These are phyloP conservation scores for Paraleonurus japonicus DNA, from an alignment of 257 asterid genomes.

Conservation along the genomic window DNA sequence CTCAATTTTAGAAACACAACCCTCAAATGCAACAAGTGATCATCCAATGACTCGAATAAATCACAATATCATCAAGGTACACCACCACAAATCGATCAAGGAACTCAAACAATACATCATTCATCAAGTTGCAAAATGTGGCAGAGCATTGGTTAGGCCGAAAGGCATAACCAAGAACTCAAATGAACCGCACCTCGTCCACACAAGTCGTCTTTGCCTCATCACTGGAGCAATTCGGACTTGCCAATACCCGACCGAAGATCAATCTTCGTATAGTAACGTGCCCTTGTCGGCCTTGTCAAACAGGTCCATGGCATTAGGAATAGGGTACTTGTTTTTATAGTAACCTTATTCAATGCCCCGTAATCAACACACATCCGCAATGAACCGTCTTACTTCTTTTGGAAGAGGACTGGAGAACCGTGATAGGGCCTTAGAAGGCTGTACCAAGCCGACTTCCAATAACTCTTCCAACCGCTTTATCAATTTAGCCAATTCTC, in stretches of 20 bases:
- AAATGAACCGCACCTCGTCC: background rate
- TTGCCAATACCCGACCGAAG: background rate
- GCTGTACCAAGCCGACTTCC: background rate
- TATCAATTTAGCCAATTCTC: background rate
- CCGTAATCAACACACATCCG: background rate
- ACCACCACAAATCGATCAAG: background rate
- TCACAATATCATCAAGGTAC: background rate
- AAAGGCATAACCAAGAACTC: background rate
- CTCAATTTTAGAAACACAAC: background rate
- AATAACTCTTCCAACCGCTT: background rate
- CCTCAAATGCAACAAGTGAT: background rate
- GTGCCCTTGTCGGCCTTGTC: background rate
- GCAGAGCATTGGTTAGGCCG: background rate
- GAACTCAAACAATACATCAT: background rate
- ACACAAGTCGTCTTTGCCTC: background rate
- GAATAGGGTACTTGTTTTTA: background rate
- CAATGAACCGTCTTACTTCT: background rate
- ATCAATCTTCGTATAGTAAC: background rate
- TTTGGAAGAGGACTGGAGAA: background rate
- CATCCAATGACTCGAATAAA: background rate
- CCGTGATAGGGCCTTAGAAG: background rate
- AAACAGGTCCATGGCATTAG: background rate
- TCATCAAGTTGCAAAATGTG: background rate
- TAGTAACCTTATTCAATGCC: background rate
- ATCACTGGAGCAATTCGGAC: background rate